These are phyloP conservation scores for Candida namnaoensis DNA, from an alignment of 805 yeast species.

Conservation along the genomic window DNA sequence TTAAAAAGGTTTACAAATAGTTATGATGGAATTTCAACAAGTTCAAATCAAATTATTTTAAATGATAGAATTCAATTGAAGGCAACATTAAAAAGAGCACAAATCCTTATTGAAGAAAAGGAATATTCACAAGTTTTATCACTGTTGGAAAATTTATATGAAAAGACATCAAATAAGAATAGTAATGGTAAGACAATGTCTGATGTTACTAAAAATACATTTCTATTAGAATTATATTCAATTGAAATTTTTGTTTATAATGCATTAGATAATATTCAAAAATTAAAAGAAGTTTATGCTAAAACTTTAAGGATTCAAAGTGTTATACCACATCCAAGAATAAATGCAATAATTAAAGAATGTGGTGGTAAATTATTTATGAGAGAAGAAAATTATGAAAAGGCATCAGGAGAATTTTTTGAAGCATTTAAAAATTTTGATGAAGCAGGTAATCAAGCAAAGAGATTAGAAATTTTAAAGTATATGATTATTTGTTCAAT, in stretches of 20 bases:
- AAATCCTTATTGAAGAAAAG: slow-evolving; percentile 22
- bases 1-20: slow-evolving; percentile 19
- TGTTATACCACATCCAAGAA: slow-evolving; percentile 69
- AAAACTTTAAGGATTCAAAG: slow-evolving; percentile 39
- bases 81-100: slow-evolving; percentile 35
- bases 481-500: slow-evolving; percentile 55
- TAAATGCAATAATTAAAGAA: slow-evolving; percentile 67
- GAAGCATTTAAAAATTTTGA: slow-evolving; percentile 53
- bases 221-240: slow-evolving; percentile 56
- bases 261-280: slow-evolving; percentile 24
- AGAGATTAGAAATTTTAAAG: slow-evolving; percentile 48
- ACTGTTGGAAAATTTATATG: slow-evolving; percentile 28
- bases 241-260: slow-evolving; percentile 50
- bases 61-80: slow-evolving; percentile 39
- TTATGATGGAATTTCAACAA: too few species aligned
- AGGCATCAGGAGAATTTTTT: slow-evolving; percentile 45
- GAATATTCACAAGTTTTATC: slow-evolving; percentile 22
- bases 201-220: slow-evolving; percentile 37
- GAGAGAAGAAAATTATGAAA: slow-evolving; percentile 47
- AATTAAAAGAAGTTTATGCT: slow-evolving; percentile 39
- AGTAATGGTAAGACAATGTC: slow-evolving; percentile 17
- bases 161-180: slow-evolving; percentile 17
- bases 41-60: slow-evolving; percentile 8
- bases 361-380: slow-evolving; percentile 67
- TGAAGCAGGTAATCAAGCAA: slow-evolving; percentile 54